Evolutionary conservation across 495 filamentous ascomycete genomes (phyloP).

Genomic region (Tetracladium setigerum): DNA sequence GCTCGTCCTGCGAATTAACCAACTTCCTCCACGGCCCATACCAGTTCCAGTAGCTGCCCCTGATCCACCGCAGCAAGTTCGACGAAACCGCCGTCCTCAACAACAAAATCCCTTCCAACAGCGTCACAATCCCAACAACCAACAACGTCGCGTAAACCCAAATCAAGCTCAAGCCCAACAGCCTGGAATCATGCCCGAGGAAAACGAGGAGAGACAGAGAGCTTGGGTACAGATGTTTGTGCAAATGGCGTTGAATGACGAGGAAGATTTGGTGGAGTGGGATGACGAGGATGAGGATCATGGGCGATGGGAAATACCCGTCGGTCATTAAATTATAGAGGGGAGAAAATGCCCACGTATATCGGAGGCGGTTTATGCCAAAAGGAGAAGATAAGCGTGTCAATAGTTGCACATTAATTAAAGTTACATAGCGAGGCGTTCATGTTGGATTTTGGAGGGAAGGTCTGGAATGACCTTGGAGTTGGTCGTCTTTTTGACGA

Average conservation of each 20-base stretch:
- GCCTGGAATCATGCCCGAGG: not conserved
- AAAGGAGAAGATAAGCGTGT: not conserved
- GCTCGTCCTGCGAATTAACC: constrained; percentile 43
- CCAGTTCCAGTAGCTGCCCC: constrained; percentile 6
- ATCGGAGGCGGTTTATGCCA: not conserved
- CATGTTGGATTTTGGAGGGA: too few species aligned
- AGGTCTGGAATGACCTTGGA: too few species aligned
- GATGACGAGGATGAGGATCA: constrained; percentile 29
- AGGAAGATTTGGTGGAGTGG: constrained; percentile 37
- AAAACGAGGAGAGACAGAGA: constrained; percentile 27
- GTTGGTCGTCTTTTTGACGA: too few species aligned
- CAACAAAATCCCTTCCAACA: not conserved
- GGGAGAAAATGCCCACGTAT: too few species aligned
- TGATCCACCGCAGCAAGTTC: constrained; percentile 3
- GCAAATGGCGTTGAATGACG: constrained; percentile 41
- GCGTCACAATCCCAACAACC: too few species aligned
- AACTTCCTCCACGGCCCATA: constrained; percentile 9
- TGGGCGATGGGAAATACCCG: constrained; percentile 22
- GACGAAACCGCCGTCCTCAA: constrained; percentile 1
- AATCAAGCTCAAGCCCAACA: not conserved
- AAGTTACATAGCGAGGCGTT: constrained; percentile 10
- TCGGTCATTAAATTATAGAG: constrained; percentile 6
- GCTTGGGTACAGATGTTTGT: constrained; percentile 48
- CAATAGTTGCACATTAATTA: not conserved
- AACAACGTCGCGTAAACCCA: too few species aligned